Percentiles rank a stretch among this genome's conserved stretches.
Conservation (phyloP, 306 rosid genomes). For the Pueraria montana region DNA sequence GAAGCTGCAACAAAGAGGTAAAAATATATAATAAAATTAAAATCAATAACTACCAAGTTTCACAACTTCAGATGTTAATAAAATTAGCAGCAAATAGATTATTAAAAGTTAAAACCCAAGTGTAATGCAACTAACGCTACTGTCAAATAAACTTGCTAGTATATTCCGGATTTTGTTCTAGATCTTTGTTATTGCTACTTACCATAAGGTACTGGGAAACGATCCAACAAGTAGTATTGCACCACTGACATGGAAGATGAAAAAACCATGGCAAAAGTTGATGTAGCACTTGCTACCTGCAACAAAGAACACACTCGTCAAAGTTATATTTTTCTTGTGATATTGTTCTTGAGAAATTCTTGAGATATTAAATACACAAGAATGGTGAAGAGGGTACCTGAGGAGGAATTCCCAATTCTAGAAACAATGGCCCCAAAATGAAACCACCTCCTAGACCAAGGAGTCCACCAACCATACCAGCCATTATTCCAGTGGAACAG, state of each 20-base stretch:
- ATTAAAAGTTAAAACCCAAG: not conserved
- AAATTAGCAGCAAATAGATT: not conserved
- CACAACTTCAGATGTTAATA: not conserved
- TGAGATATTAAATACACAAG: conserved; percentile 1
- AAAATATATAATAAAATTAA: not conserved
- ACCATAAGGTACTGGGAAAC: conserved; percentile 87
- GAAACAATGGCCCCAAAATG: conserved; percentile 85
- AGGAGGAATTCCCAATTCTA: conserved; percentile 89
- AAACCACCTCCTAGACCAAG: conserved; percentile 91
- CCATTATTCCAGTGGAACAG: conserved; percentile 77
- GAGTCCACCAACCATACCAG: conserved; percentile 84
- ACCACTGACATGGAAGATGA: conserved; percentile 93
- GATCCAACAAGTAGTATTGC: conserved; percentile 72
- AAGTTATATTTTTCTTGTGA: not conserved
- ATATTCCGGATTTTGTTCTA: not conserved
- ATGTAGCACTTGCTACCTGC: conserved; percentile 91
- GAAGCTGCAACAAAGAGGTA: conserved; percentile 59
- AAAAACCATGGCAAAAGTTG: conserved; percentile 84
- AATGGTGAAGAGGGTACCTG: conserved; percentile 59
- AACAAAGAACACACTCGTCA: not conserved
- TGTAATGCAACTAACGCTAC: not conserved
- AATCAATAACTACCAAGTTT: not conserved
- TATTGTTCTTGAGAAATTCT: conserved; percentile 11
- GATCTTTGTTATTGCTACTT: conserved; percentile 29
- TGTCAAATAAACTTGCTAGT: not conserved